Base-by-base conservation (phyloP, 2,329 filamentous ascomycete species). In the Paraphoma sp. region DNA sequence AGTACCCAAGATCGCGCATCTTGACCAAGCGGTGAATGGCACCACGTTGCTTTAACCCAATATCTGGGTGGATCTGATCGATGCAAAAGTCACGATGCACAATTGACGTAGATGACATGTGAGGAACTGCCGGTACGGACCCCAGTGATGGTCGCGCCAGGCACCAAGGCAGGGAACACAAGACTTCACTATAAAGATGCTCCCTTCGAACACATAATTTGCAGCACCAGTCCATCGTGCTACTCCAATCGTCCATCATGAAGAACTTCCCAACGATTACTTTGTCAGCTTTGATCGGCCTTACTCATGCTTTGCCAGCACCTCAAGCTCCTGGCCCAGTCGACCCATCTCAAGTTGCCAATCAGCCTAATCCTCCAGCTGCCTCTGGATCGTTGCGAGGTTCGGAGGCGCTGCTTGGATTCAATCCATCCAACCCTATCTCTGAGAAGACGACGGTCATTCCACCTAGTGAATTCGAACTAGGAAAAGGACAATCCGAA, bases 301-400 rank as follows among this genome's bases (percentile, higher is more conserved):
- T 47, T 14, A 47, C 47, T 38, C 38, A 55, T 17, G 59, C 59
- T n/a, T 31, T 61, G 10, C 53, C 53, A 28, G 53, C 51, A 8
- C 59, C 61, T 18, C 54, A 59, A 17, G 49, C 47, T 17, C 48
- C 60, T 30, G 54, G 50, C 5, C 55, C 55, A 31, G 51, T 59
- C 16, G 58, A 61, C 38, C 51, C 60, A 11, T 56, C 55, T 6
- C 51, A 52, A 14, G 54, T 53, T 18, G 36, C 46, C 12, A 53
- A 56, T 6, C 52, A 58, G 16, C 56, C 56, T 9, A 45, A 62
- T 31, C 75, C 76, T 11, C 57, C 71, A 18, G 75, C 69, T 29
- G 67, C 71, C 36, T 73, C 69, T 29, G 77, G 77, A n/a, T 71
- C 64, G 2, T 64, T 77, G 7, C 68, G 76, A 36, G 77, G 76